Base-by-base conservation (phyloP, 192 early-diverging fungal genomes). In the Oehlia diaphana region DNA sequence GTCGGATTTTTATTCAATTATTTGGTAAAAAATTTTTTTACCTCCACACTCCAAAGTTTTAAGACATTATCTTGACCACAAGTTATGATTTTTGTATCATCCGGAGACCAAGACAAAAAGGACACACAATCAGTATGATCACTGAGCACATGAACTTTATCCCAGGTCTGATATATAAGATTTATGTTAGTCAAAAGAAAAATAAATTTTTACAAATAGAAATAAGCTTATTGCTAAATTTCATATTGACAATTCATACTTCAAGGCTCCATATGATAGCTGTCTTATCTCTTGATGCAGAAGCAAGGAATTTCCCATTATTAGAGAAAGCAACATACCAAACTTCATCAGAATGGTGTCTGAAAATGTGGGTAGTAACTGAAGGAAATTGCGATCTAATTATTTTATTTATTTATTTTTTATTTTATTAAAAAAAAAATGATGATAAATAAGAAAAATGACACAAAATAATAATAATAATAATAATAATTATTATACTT, bases 271-370 rank as follows among this genome's bases (percentile, higher is more conserved):
- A 99, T 67, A 99, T 92, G 47, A 95, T 96, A 72, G 92, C 91
- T 3, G 91, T 93, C 28, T 89, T 88, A 86, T 99, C 98, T 75
- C 90, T 92, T 39, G 97, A 97, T 19, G 93, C 94, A 2, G 98
- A 99, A 19, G 95, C 98, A 35, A 99, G 86, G 80, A 91, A 93
- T 75, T 83, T 86, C 63, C 96, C 97, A 81, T 95, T 87, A 53
- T 94, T 93, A 9, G 96, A 98, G 82, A 98, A 99, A 5, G 92
- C 88, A 71, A 99, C 86, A 79, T 94, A 95, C 98, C 98, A 99
- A 9, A 99, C 97, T 86, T 99, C 97, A 83, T 98, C 95, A 0
- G 82, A 81, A 86, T 99, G 98, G 16, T 91, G 92, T 50, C 78
- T 75, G 10, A 92, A 80, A 31, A 94, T 84, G 58, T 90, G 85